Evolutionary conservation across 305 asterid species (phyloP).

Genomic region (Petunia hybrid): DNA sequence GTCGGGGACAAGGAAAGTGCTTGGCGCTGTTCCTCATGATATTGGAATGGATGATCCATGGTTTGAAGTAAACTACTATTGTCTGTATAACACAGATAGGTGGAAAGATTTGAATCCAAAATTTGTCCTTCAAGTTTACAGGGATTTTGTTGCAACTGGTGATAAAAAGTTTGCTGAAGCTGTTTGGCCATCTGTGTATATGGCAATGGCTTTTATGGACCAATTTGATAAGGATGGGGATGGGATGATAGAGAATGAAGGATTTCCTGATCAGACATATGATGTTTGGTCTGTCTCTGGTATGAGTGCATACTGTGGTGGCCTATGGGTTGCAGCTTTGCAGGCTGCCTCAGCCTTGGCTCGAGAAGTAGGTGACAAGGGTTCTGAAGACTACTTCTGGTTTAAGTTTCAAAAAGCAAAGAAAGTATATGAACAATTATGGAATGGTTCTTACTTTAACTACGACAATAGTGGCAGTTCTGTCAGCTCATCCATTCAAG

Average conservation of each 20-base stretch:
- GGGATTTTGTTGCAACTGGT: conserved; percentile 85
- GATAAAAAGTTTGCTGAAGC: conserved; percentile 73
- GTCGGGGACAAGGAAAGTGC: conserved; percentile 67
- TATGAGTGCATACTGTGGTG: conserved; percentile 96
- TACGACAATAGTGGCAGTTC: conserved; percentile 78
- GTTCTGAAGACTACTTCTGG: conserved; percentile 84
- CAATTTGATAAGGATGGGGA: conserved; percentile 97
- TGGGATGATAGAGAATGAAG: conserved; percentile 98
- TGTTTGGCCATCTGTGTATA: conserved; percentile 94
- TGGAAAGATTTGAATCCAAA: conserved; percentile 99
- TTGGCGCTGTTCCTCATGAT: conserved; percentile 98
- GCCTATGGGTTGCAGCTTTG: conserved; percentile 98
- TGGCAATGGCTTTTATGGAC: conserved; percentile 95
- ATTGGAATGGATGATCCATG: conserved; percentile 97
- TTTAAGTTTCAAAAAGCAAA: conserved; percentile 80
- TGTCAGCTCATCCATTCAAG: conserved; percentile 85
- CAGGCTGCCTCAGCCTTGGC: conserved; percentile 96
- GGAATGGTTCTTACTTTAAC: conserved; percentile 94
- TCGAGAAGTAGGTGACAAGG: conserved; percentile 78
- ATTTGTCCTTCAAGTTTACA: conserved; percentile 90
- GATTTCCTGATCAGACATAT: conserved; percentile 95
- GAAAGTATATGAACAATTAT: conserved; percentile 73
- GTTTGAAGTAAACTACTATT: conserved; percentile 88
- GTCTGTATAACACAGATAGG: conserved; percentile 78
- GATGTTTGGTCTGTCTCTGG: conserved; percentile 94